Percentiles rank a stretch among this genome's conserved stretches.
These are phyloP conservation scores for Hypomontagnella monticulosa DNA, from an alignment of 495 filamentous ascomycete species.

Conservation along the genomic window DNA sequence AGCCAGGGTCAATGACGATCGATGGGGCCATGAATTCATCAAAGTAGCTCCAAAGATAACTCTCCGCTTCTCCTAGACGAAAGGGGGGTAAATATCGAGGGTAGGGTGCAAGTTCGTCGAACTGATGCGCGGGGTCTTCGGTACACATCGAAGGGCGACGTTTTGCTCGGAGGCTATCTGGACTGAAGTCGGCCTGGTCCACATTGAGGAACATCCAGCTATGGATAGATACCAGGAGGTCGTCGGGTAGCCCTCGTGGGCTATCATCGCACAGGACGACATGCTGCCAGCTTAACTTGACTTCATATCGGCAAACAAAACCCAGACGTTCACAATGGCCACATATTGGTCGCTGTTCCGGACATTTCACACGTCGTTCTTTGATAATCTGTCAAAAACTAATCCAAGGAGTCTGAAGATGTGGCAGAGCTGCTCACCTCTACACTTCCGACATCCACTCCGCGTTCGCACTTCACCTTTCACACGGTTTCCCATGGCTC, in stretches of 20 bases:
- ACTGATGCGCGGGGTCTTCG: background rate
- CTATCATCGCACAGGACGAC: conserved; percentile 7
- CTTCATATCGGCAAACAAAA: conserved; percentile 36
- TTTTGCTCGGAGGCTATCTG: conserved; percentile 1
- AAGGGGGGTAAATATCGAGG: conserved; percentile 31
- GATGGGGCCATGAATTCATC: conserved; percentile 21
- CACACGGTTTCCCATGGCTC: conserved; percentile 18
- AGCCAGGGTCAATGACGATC: conserved; percentile 30
- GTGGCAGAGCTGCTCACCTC: conserved; percentile 32
- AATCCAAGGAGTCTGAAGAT: background rate
- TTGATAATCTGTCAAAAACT: conserved; percentile 1
- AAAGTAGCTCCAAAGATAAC: conserved; percentile 34
- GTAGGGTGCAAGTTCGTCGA: conserved; percentile 6
- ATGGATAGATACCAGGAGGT: conserved; percentile 30
- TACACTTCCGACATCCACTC: conserved; percentile 32
- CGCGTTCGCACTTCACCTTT: conserved; percentile 33
- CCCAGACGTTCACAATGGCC: conserved; percentile 28
- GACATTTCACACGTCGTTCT: conserved; percentile 38
- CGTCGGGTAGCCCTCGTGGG: conserved; percentile 12
- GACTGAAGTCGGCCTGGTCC: conserved; percentile 21
- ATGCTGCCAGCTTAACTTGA: conserved; percentile 35
- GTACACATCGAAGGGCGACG: background rate
- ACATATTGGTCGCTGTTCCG: conserved; percentile 31
- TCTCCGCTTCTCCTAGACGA: conserved; percentile 21
- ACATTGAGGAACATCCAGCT: conserved; percentile 37